A percentile compares a stretch with the other conserved stretches of the same genome.
Evolutionary conservation across 306 rosid species (phyloP).

Genomic region (Prunus padus): DNA sequence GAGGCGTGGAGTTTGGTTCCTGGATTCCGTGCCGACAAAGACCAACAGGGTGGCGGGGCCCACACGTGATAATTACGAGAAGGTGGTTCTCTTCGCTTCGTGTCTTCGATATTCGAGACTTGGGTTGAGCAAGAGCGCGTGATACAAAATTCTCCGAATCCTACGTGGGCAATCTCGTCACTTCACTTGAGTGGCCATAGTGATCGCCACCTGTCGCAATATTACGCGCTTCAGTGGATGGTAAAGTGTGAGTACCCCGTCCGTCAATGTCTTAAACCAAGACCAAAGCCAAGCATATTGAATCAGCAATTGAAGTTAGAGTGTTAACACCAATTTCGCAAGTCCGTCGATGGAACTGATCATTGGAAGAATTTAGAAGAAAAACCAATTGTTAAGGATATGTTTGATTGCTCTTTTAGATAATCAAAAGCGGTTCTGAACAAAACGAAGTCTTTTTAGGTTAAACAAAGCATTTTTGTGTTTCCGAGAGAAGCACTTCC

Average conservation of each 20-base stretch:
- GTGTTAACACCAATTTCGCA: too few species aligned
- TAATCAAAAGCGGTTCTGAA: too few species aligned
- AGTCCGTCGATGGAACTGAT: too few species aligned
- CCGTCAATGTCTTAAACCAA: too few species aligned
- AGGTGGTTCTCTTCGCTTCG: constrained; percentile 7
- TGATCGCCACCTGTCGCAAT: not conserved
- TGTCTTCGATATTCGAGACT: constrained; percentile 13
- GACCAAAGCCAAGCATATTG: too few species aligned
- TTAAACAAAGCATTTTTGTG: too few species aligned
- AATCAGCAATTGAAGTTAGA: too few species aligned
- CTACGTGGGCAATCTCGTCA: not conserved
- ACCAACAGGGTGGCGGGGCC: constrained; percentile 19
- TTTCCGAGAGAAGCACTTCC: too few species aligned
- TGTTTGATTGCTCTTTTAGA: too few species aligned
- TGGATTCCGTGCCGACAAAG: constrained; percentile 37
- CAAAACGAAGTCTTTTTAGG: too few species aligned
- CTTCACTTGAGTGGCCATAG: not conserved
- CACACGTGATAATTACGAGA: not conserved
- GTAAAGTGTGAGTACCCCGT: not conserved
- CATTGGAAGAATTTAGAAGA: too few species aligned
- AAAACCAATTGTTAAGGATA: too few species aligned
- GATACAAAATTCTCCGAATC: constrained; percentile 3
- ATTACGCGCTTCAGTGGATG: not conserved
- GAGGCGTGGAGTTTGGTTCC: not conserved
- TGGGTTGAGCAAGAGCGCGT: constrained; percentile 20